phyloP scores from a whole-genome alignment of 139 green algal species.

The Auxenochlorella pyrenoidosa region DNA sequence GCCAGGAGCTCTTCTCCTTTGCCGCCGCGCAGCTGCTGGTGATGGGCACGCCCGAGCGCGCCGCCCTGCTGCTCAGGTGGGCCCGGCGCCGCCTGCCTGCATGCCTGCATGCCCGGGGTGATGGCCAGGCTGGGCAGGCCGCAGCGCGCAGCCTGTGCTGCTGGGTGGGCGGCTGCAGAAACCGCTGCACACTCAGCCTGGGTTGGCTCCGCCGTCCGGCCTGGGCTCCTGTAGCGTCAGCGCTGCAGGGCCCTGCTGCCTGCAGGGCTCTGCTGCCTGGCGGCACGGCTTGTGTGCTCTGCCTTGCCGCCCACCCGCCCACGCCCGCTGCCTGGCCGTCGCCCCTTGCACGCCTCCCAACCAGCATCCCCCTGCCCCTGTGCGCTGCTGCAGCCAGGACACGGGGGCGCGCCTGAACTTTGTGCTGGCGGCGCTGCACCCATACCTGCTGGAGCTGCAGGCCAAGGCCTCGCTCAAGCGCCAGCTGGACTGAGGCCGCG shows the following conservation, averaged over 20 bases:
- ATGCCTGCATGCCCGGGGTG: too few relatives aligned
- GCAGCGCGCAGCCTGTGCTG: neutral
- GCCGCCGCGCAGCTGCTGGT: conserved; percentile 39
- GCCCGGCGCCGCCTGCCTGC: too few relatives aligned
- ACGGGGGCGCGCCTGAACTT: conserved; percentile 35
- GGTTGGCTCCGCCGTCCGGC: too few relatives aligned
- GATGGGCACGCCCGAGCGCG: conserved; percentile 24
- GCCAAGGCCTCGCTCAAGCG: conserved; percentile 30
- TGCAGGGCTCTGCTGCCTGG: too few relatives aligned
- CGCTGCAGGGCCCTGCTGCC: too few relatives aligned
- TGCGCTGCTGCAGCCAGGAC: conserved; percentile 17
- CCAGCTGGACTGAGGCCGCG: neutral
- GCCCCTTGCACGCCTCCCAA: neutral
- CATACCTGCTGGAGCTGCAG: conserved; percentile 32
- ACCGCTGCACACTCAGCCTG: too few relatives aligned
- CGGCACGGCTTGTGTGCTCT: neutral
- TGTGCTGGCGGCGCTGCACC: conserved; percentile 26
- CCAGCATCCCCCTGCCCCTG: neutral
- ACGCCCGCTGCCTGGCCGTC: neutral
- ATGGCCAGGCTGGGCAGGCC: neutral
- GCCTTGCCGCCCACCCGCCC: neutral
- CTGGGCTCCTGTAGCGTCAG: too few relatives aligned
- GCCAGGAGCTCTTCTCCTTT: conserved; percentile 44
- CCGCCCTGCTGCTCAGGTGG: conserved; percentile 34
- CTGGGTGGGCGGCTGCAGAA: neutral